phyloP scores from a whole-genome alignment of 2,329 filamentous ascomycete genomes.

The Sporothrix euskadiensis region DNA sequence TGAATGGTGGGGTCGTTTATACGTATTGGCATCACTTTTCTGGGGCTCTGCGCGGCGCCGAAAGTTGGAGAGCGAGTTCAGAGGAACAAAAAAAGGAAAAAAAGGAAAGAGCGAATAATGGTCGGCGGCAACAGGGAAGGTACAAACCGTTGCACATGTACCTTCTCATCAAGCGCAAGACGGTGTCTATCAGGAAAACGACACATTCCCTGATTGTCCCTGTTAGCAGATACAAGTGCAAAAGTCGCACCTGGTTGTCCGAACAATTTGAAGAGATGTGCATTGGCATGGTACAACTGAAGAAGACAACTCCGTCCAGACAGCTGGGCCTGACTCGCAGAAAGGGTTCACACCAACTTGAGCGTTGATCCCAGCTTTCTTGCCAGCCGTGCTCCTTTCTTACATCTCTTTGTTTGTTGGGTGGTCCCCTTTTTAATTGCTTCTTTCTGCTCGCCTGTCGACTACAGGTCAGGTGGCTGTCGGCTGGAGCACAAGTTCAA shows the following conservation, averaged over 20 bases:
- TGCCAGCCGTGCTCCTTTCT: neutral
- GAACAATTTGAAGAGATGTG: neutral
- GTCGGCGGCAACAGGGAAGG: neutral
- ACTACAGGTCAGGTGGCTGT: neutral
- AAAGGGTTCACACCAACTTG: neutral
- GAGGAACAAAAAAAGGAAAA: neutral
- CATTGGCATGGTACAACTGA: neutral
- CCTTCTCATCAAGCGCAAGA: conserved; percentile 3
- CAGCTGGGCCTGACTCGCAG: neutral
- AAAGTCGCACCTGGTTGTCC: neutral
- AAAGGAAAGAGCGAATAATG: neutral
- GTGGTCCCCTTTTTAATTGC: neutral
- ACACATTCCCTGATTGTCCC: neutral
- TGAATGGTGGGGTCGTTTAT: conserved; percentile 18
- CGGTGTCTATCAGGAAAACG: neutral
- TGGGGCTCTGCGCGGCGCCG: neutral
- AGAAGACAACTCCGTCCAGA: too few relatives aligned
- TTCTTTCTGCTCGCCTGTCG: neutral
- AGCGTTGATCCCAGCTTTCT: neutral
- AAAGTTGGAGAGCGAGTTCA: neutral
- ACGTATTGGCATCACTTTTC: neutral
- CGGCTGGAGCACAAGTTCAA: neutral
- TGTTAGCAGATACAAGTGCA: neutral
- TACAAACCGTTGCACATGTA: neutral
- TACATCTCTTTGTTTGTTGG: neutral